These are phyloP conservation scores for Ascochyta clinopodiicola DNA, from an alignment of 2,329 filamentous ascomycete species.

Conservation along the genomic window DNA sequence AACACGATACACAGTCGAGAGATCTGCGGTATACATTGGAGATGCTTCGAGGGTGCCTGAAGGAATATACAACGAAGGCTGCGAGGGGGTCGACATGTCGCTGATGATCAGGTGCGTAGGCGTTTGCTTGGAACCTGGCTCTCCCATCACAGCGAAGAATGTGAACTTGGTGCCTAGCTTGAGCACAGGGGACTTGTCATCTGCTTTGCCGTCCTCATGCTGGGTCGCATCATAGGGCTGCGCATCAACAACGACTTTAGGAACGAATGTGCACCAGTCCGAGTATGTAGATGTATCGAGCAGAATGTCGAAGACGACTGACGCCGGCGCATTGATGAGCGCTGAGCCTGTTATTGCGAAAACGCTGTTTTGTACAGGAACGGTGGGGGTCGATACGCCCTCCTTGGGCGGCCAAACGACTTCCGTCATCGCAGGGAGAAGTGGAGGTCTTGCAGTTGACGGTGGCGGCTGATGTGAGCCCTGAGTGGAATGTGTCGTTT, in stretches of 20 bases:
- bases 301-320: slow-evolving; percentile 27
- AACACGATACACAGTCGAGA: slow-evolving; percentile 26
- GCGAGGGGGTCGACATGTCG: slow-evolving; percentile 26
- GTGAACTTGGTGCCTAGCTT: slow-evolving; percentile 24
- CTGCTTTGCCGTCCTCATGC: background rate
- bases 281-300: slow-evolving; percentile 23
- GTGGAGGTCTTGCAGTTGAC: background rate
- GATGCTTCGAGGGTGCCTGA: slow-evolving; percentile 12
- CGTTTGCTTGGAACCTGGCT: slow-evolving; percentile 14
- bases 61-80: slow-evolving; percentile 22
- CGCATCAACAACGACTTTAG: slow-evolving; percentile 16
- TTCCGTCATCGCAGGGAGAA: slow-evolving; percentile 3
- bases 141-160: slow-evolving; percentile 29
- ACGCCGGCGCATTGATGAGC: slow-evolving; percentile 22
- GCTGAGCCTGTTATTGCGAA: slow-evolving; percentile 7
- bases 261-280: slow-evolving; percentile 31
- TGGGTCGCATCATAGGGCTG: slow-evolving; percentile 6
- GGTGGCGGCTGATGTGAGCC: background rate
- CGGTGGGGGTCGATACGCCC: slow-evolving; percentile 11
- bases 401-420: slow-evolving; percentile 10
- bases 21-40: slow-evolving; percentile 23
- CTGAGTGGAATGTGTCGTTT: background rate
- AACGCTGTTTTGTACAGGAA: slow-evolving; percentile 3
- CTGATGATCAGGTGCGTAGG: slow-evolving; percentile 23
- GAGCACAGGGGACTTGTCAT: slow-evolving; percentile 6